Evolutionary conservation across 495 filamentous ascomycete genomes (phyloP).

Genomic region (Trichoderma parareesei): DNA sequence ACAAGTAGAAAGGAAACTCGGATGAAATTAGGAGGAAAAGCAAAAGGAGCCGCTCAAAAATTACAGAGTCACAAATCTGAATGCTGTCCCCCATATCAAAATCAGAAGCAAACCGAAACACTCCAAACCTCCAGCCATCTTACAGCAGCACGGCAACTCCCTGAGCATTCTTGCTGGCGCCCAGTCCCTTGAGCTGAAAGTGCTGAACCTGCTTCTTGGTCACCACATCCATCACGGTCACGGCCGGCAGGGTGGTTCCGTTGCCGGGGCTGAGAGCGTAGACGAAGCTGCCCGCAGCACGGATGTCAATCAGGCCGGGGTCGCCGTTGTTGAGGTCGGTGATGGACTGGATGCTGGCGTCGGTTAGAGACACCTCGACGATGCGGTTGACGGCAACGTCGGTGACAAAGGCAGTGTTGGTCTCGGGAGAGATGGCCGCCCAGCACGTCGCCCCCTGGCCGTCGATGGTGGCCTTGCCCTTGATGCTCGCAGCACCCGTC

Average conservation of each 20-base stretch:
- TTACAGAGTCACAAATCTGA: too few species aligned
- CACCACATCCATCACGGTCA: conserved; percentile 43
- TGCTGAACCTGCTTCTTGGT: conserved; percentile 34
- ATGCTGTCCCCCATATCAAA: too few species aligned
- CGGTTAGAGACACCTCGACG: conserved; percentile 41
- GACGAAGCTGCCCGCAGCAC: conserved; percentile 40
- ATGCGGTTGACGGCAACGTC: conserved; percentile 44
- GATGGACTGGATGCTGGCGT: conserved; percentile 31
- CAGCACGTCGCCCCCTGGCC: conserved; percentile 51
- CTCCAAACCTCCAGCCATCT: too few species aligned
- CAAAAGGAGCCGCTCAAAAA: too few species aligned
- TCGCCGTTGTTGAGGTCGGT: conserved; percentile 39
- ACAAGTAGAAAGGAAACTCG: too few species aligned
- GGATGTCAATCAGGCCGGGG: conserved; percentile 46
- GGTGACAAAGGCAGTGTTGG: conserved; percentile 44
- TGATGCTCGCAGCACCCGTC: conserved; percentile 17
- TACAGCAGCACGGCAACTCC: conserved; percentile 24
- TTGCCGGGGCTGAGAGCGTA: conserved; percentile 50
- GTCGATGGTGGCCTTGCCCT: conserved; percentile 24
- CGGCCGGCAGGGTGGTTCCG: conserved; percentile 31
- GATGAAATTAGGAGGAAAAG: too few species aligned
- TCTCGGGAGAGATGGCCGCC: conserved; percentile 34
- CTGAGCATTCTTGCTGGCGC: conserved; percentile 23
- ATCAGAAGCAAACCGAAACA: too few species aligned
- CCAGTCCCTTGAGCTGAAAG: conserved; percentile 24